A percentile compares a stretch with the other conserved stretches of the same genome.
phyloP scores from a whole-genome alignment of 2,329 filamentous ascomycete genomes.

The Ophiobolus disseminans region DNA sequence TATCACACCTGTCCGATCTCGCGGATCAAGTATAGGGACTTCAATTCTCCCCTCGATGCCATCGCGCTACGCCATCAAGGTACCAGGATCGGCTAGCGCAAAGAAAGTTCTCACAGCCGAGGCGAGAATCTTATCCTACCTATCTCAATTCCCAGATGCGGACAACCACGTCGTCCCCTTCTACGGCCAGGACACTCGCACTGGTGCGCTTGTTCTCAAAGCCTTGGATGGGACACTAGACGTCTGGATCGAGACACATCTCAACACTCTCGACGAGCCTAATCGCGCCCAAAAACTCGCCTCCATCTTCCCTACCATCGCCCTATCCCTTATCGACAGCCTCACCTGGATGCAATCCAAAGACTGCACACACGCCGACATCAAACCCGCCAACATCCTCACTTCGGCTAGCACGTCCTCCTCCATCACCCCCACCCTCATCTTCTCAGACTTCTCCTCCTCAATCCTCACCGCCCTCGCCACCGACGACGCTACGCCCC shows the following conservation, averaged over 20 bases:
- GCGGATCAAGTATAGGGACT: slow-evolving; percentile 20
- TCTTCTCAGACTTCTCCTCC: slow-evolving; percentile 56
- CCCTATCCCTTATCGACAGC: slow-evolving; percentile 49
- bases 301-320: slow-evolving; percentile 50
- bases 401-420: slow-evolving; percentile 13
- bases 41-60: slow-evolving; percentile 17
- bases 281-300: slow-evolving; percentile 47
- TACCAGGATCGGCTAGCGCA: slow-evolving; percentile 38
- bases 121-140: slow-evolving; percentile 42
- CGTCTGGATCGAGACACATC: slow-evolving; percentile 34
- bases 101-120: slow-evolving; percentile 41
- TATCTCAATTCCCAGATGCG: slow-evolving; percentile 33
- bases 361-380: slow-evolving; percentile 53
- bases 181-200: slow-evolving; percentile 41
- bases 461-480: slow-evolving; percentile 30
- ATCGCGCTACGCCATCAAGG: slow-evolving; percentile 44
- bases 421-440: slow-evolving; percentile 32
- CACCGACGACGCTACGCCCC: slow-evolving; percentile 14
- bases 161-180: slow-evolving; percentile 40
- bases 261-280: slow-evolving; percentile 35
- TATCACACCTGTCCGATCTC: slow-evolving; percentile 33
- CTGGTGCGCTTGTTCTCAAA: slow-evolving; percentile 39
- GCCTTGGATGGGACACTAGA: slow-evolving; percentile 46
- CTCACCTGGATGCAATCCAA: slow-evolving; percentile 52
- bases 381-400: slow-evolving; percentile 58